phyloP scores from a whole-genome alignment of 192 early-diverging fungal genomes.

The Linnemannia hyalina region DNA sequence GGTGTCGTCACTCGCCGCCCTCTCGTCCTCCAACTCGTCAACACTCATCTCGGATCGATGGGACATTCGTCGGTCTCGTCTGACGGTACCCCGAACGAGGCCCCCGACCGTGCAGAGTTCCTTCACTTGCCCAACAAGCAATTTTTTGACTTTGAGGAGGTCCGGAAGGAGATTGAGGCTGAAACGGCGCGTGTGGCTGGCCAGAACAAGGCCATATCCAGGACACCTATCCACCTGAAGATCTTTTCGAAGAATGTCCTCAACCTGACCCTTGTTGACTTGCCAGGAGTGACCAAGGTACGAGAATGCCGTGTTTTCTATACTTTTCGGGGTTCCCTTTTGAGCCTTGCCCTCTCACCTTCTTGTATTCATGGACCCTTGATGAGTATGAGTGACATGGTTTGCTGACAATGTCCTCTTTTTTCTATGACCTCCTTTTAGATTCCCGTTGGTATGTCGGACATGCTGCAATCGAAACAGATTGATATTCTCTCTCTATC shows the following conservation, averaged over 20 bases:
- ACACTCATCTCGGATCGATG: slow-evolving; percentile 54
- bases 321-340: neutral
- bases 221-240: slow-evolving; percentile 82
- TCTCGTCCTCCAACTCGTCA: slow-evolving; percentile 84
- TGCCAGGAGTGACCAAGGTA: slow-evolving; percentile 88
- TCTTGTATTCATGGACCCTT: neutral
- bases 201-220: slow-evolving; percentile 83
- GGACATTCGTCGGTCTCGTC: slow-evolving; percentile 27
- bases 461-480: neutral
- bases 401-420: neutral
- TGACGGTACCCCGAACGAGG: slow-evolving; percentile 46
- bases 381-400: no score
- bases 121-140: slow-evolving; percentile 81
- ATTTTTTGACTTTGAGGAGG: slow-evolving; percentile 82
- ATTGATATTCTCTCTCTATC: neutral
- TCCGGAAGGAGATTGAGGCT: slow-evolving; percentile 83
- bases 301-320: neutral
- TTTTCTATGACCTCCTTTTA: slow-evolving; percentile 8
- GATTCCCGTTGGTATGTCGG: slow-evolving; percentile 60
- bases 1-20: slow-evolving; percentile 89
- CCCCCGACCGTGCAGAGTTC: slow-evolving; percentile 69
- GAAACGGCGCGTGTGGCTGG: slow-evolving; percentile 86
- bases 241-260: slow-evolving; percentile 83
- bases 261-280: slow-evolving; percentile 85
- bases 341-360: neutral